Base-by-base conservation (phyloP, 768 basidiomycete genomes). In the Nidularia pulvinata region DNA sequence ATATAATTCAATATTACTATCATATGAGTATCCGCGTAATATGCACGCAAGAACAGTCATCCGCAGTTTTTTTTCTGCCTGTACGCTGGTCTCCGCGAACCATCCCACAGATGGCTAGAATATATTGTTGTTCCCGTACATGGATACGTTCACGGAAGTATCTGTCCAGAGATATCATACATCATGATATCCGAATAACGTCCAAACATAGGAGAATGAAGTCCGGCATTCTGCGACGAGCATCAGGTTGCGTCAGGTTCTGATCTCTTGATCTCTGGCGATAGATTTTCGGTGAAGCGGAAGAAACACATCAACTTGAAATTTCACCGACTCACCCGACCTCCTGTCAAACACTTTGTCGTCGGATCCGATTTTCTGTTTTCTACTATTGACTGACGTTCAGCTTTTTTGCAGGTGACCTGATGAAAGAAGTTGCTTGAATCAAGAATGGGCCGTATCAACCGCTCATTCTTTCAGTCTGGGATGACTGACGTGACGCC, bases 131-230 rank as follows among this genome's bases (percentile, higher is more conserved):
- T 51, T 46, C 7, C 7, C 48, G 33, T 45, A 53, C 39, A 22
- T 53, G n/a, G 35, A 36, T 25, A 53, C 25, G 53, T 52, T 50
- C 42, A 45, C 43, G 6, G 19, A 11, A 19, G 10, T n/a, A 46
- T 30, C 22, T 52, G 16, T 6, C 37, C n/a, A 6, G 46, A 45
- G 6, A 9, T 7, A 34, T 44, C 37, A 19, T 32, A 46, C 10
- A 22, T 42, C 19, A 64, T 64, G 55, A 60, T 64, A 57, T 53
- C 68, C 69, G 67, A 69, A 65, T 61, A 66, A 61, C 57, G 54
- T 56, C 55, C 58, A 57, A 59, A 62, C 51, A 65, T 64, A 59
- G 59, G 49, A 46, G 56, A 54, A 61, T 57, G 56, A 61, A 47
- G 57, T 54, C 49, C 43, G 57, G 58, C 61, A 61, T 42, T 52